Percentiles rank a stretch among this genome's conserved stretches.
Evolutionary conservation across 768 basidiomycete species (phyloP).

Genomic region (Leccinum uliginosum): DNA sequence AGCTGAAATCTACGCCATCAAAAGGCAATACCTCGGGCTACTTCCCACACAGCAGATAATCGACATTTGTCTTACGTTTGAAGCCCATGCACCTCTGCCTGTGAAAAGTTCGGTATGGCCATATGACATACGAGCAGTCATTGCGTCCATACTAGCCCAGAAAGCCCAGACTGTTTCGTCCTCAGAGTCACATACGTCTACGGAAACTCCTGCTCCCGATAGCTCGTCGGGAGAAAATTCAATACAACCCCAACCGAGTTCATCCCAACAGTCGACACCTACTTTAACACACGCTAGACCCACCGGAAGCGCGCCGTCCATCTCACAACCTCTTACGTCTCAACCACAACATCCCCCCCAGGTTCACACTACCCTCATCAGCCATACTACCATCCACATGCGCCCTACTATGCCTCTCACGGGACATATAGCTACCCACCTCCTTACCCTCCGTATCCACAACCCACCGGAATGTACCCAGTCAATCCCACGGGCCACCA

Average conservation of each 20-base stretch:
- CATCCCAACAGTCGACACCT: conserved; percentile 16
- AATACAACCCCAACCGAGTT: conserved; percentile 14
- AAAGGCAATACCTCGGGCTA: conserved; percentile 65
- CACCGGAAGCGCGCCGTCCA: conserved; percentile 16
- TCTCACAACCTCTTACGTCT: conserved; percentile 18
- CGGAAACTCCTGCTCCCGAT: conserved; percentile 13
- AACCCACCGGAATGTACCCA: conserved; percentile 30
- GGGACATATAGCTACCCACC: conserved; percentile 39
- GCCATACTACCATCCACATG: conserved; percentile 58
- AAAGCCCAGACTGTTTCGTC: conserved; percentile 19
- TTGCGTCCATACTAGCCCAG: conserved; percentile 44
- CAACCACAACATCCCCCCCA: conserved; percentile 18
- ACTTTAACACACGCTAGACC: conserved; percentile 24
- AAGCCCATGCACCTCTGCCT: conserved; percentile 62
- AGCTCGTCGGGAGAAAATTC: conserved; percentile 13
- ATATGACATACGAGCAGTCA: conserved; percentile 59
- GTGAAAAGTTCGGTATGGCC: conserved; percentile 72
- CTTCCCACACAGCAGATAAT: conserved; percentile 69
- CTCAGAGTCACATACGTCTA: conserved; percentile 8
- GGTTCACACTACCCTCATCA: conserved; percentile 46
- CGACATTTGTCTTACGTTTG: conserved; percentile 72
- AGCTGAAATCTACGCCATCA: conserved; percentile 51
- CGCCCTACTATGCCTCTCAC: conserved; percentile 57
- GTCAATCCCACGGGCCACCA: conserved; percentile 26
- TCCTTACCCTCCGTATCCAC: conserved; percentile 28